These are phyloP conservation scores for Cruciata laevipes DNA, from an alignment of 257 asterid species.

Conservation along the genomic window DNA sequence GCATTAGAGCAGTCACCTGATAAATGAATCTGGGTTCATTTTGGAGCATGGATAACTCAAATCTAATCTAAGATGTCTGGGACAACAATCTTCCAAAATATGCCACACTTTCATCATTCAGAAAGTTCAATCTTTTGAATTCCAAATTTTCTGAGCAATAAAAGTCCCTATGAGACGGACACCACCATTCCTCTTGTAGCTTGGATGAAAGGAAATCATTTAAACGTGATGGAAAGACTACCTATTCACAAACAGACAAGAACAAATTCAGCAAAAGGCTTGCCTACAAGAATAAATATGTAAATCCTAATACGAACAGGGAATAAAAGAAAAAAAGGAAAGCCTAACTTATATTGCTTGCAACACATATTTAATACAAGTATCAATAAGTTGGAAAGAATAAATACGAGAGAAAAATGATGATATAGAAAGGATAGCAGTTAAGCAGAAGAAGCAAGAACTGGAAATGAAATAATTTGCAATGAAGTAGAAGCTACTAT, in stretches of 20 bases:
- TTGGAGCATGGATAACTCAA: not conserved
- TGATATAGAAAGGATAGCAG: not conserved
- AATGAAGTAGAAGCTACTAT: not conserved
- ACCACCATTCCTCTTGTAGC: not conserved
- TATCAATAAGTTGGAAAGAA: not conserved
- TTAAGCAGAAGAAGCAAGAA: not conserved
- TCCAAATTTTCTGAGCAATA: not conserved
- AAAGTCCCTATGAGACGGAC: not conserved
- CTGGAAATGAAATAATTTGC: not conserved
- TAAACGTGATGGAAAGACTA: not conserved
- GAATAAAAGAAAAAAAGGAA: not conserved
- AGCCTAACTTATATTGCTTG: not conserved
- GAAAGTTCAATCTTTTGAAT: not conserved
- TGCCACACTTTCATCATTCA: not conserved
- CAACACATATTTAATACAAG: not conserved
- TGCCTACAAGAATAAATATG: not conserved
- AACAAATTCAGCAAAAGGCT: not conserved
- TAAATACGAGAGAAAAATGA: not conserved
- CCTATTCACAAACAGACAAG: not conserved
- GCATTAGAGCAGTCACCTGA: conserved; percentile 1
- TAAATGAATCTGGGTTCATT: conserved; percentile 6
- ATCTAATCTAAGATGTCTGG: not conserved
- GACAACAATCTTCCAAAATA: not conserved
- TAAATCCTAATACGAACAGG: not conserved
- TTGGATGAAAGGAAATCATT: not conserved